A percentile compares a stretch with the other conserved stretches of the same genome.
phyloP scores from a whole-genome alignment of 2,329 filamentous ascomycete genomes.

The Colletotrichum paranaense region DNA sequence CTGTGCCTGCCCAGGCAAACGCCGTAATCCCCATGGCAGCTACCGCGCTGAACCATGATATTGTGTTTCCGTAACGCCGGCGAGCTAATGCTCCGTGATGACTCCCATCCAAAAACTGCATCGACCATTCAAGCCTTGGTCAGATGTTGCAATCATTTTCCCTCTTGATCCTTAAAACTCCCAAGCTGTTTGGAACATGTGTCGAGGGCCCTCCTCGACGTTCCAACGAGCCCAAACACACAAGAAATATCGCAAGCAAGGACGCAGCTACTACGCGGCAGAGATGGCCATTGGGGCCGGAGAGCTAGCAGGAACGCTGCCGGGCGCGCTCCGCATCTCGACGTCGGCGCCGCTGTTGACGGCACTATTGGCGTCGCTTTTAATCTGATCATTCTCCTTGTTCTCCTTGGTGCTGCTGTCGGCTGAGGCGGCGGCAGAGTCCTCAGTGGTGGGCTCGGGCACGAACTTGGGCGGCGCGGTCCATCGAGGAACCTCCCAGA shows the following conservation, averaged over 20 bases:
- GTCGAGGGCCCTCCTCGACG: neutral
- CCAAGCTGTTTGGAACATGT: neutral
- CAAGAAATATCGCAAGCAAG: neutral
- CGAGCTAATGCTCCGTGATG: conserved; percentile 18
- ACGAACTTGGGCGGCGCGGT: conserved; percentile 73
- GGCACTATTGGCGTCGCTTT: conserved; percentile 59
- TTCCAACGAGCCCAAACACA: neutral
- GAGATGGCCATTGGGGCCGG: conserved; percentile 61
- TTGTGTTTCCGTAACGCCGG: conserved; percentile 29
- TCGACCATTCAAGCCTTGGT: conserved; percentile 2
- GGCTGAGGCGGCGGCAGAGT: conserved; percentile 57
- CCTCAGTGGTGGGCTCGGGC: conserved; percentile 58
- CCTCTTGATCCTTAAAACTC: conserved; percentile 26
- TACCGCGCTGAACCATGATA: conserved; percentile 20
- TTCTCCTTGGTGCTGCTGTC: conserved; percentile 73
- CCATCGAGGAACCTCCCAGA: conserved; percentile 88
- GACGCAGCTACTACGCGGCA: conserved; percentile 50
- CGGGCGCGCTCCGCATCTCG: conserved; percentile 63
- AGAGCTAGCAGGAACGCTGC: conserved; percentile 64
- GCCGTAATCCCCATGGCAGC: conserved; percentile 28
- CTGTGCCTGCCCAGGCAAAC: conserved; percentile 24
- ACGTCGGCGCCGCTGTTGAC: conserved; percentile 52
- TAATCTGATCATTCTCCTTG: conserved; percentile 67
- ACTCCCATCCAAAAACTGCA: conserved; percentile 4
- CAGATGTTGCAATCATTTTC: conserved; percentile 3